Evolutionary conservation across 2,329 filamentous ascomycete genomes (phyloP), one percentile per base, ranked within the genome.

Genomic region (Xylaria sp.): DNA sequence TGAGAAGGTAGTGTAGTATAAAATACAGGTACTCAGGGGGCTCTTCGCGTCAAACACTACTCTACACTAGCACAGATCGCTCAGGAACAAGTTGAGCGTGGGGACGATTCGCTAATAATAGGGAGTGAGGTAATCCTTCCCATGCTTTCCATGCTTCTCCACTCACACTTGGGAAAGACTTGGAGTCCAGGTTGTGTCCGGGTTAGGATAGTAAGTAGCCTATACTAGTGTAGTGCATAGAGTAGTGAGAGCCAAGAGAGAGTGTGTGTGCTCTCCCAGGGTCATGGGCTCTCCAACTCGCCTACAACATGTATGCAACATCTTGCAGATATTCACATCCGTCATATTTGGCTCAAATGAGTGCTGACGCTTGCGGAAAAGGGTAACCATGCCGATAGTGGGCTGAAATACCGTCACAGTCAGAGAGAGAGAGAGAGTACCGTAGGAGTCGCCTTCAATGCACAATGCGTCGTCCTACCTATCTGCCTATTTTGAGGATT

Each of bases 241-340:
- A 40, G 53, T 50, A 37, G 60, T 51, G 21, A 40, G 44, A 40
- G 42, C 32, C 42, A 50, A 64, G 42, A 63, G 27, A 37, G 32
- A 35, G 32, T 9, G 32, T 10, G 10, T 9, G 32, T 35, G 32
- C 29, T 21, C 44, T 61, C 32, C 48, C 37, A 37, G 37, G 40
- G 48, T 35, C 37, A 48, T 40, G 37, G 21, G 27, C 58, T 69
- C 63, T 66, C 63, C 63, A 62, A 65, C 59, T 60, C 37, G 58
- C 44, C 44, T 57, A 59, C 66, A 35, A 44, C 27, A 27, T 65
- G 50, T 60, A 64, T 69, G 68, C 65, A 68, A 29, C 51, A 59
- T 64, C 48, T 59, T 64, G 55, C 64, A 69, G 55, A 16, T 29
- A 57, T 67, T 67, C 51, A 61, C 67, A 66, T 44, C 37, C 57